Evolutionary conservation across 257 asterid genomes (phyloP).

Genomic region (Solanum gandarillasii): DNA sequence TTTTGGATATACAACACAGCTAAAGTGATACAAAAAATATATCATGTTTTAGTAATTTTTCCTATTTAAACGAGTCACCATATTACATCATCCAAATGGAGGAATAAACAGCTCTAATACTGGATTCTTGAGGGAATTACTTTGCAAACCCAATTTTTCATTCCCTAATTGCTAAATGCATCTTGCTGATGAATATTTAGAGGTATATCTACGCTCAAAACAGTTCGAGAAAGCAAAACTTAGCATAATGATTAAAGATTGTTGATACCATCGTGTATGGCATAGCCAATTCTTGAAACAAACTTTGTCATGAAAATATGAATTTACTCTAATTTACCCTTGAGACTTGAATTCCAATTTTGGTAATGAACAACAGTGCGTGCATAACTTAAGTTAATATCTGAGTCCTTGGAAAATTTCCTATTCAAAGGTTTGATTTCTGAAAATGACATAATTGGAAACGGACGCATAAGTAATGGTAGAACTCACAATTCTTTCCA

Average conservation of each 20-base stretch:
- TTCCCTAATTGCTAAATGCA: not conserved
- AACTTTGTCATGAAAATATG: not conserved
- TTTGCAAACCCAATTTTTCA: not conserved
- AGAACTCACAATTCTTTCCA: not conserved
- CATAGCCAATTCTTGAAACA: not conserved
- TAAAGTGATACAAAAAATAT: not conserved
- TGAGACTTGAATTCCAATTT: not conserved
- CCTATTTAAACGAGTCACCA: not conserved
- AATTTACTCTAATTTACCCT: not conserved
- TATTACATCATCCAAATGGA: not conserved
- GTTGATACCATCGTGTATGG: not conserved
- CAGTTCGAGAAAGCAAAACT: not conserved
- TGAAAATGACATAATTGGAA: not conserved
- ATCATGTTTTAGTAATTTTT: not conserved
- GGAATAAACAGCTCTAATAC: not conserved
- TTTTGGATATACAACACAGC: not conserved
- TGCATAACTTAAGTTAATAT: not conserved
- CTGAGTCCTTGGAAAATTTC: not conserved
- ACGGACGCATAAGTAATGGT: no score
- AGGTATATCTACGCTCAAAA: not conserved
- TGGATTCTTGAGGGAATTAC: not conserved
- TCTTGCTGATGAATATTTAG: not conserved
- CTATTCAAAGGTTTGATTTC: not conserved
- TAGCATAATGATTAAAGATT: not conserved
- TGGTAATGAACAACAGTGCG: not conserved